phyloP scores from a whole-genome alignment of 345 rosid genomes.

The Bretschneidera sinensis region DNA sequence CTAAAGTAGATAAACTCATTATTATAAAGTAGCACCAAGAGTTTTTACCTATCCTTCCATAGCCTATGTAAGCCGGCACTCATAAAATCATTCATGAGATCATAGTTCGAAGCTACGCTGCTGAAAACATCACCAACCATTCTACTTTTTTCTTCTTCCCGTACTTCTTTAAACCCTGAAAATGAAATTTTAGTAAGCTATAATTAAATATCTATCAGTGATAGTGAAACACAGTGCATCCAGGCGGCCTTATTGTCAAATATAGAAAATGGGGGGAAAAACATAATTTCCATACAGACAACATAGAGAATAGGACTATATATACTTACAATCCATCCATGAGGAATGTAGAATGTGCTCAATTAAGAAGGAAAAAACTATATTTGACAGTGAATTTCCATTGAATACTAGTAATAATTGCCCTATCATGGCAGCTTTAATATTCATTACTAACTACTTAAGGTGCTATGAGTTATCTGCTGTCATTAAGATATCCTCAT shows the following conservation, averaged over 20 bases:
- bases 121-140: slow-evolving; percentile 89
- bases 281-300: not conserved
- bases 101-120: slow-evolving; percentile 86
- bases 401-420: not conserved
- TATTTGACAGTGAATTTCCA: not conserved
- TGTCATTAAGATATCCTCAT: too few species aligned
- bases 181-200: slow-evolving; percentile 8
- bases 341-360: not conserved
- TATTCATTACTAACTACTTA: too few species aligned
- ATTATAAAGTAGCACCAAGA: not conserved
- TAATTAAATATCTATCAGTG: not conserved
- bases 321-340: not conserved
- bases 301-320: not conserved
- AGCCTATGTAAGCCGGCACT: slow-evolving; percentile 86
- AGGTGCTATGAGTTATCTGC: too few species aligned
- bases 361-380: not conserved
- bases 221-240: not conserved
- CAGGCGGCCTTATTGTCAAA: not conserved
- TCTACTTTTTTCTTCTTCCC: slow-evolving; percentile 78
- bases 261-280: not conserved
- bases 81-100: slow-evolving; percentile 97
- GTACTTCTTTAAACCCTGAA: slow-evolving; percentile 84
- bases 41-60: slow-evolving; percentile 87
- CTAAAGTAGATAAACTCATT: slow-evolving; percentile 5
- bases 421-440: not conserved